Conservation (phyloP, 2,329 filamentous ascomycete genomes). For the Apiospora aurea region DNA sequence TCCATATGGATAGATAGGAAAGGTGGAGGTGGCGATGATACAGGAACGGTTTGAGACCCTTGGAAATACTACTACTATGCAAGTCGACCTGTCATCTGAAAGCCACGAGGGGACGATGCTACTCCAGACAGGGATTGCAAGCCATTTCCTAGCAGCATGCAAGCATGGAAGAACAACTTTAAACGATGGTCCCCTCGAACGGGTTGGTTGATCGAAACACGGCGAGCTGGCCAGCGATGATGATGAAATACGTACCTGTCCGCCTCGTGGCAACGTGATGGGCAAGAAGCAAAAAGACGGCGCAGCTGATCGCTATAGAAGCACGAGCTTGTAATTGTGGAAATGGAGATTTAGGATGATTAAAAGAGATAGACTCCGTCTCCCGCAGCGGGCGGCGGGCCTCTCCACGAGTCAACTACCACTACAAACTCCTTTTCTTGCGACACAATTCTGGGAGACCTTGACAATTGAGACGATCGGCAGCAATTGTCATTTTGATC, state of each 20-base stretch:
- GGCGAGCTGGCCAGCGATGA: neutral
- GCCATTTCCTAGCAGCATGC: neutral
- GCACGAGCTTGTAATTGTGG: neutral
- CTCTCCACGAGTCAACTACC: no score
- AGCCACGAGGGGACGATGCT: neutral
- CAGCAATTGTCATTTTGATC: constrained; percentile 2
- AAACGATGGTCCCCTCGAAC: neutral
- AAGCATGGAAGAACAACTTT: neutral
- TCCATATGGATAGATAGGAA: neutral
- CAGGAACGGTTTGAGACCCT: constrained; percentile 29
- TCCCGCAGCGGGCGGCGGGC: neutral
- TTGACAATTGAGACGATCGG: neutral
- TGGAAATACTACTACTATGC: neutral
- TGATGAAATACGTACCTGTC: neutral
- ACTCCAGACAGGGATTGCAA: neutral
- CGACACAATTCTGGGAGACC: neutral
- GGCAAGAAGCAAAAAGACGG: neutral
- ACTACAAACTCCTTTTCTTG: constrained; percentile 1
- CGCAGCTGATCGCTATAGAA: neutral
- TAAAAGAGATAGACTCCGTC: constrained; percentile 1
- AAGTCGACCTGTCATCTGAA: neutral
- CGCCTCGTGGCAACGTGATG: neutral
- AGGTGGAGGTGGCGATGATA: constrained; percentile 26
- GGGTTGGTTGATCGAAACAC: neutral
- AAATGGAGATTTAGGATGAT: no score